Percentiles rank a stretch among this genome's conserved stretches.
These are phyloP conservation scores for Colletotrichum falcatum DNA, from an alignment of 2,329 filamentous ascomycete species.

Conservation along the genomic window DNA sequence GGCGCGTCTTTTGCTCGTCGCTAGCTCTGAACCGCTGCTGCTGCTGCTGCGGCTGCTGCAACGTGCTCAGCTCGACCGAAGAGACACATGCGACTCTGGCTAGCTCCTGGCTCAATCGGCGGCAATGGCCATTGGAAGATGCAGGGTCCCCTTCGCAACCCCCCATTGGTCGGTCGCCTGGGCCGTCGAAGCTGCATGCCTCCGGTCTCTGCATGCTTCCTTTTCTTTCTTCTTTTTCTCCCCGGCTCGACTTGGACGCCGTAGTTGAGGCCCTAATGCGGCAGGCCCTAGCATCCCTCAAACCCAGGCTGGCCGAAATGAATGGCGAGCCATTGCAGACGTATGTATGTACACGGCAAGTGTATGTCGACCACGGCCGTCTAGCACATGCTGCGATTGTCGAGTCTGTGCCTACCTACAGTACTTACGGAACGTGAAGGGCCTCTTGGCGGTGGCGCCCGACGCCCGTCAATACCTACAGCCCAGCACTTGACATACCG, in stretches of 20 bases:
- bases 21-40: constrained; percentile 9
- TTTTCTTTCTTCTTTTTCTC: too few species aligned
- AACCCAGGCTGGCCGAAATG: constrained; percentile 22
- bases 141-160: constrained; percentile 8
- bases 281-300: constrained; percentile 16
- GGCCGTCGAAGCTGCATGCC: constrained; percentile 26
- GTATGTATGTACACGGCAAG: not conserved
- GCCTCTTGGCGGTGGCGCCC: constrained; percentile 1
- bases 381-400: constrained; percentile 1
- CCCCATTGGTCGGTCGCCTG: constrained; percentile 26
- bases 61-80: not conserved
- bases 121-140: constrained; percentile 14
- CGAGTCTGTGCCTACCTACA: not conserved
- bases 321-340: constrained; percentile 1
- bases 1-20: not conserved
- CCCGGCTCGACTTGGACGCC: constrained; percentile 24
- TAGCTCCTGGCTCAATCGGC: constrained; percentile 10
- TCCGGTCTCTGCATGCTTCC: constrained; percentile 38
- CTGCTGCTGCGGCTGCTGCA: too few species aligned
- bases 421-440: not conserved
- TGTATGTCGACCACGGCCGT: not conserved
- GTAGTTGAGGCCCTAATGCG: constrained; percentile 33
- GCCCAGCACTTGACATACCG: constrained; percentile 12
- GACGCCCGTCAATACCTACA: constrained; percentile 10
- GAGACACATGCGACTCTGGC: constrained; percentile 13